phyloP scores from a whole-genome alignment of 2,329 filamentous ascomycete species.

The Trichoderma breve region DNA sequence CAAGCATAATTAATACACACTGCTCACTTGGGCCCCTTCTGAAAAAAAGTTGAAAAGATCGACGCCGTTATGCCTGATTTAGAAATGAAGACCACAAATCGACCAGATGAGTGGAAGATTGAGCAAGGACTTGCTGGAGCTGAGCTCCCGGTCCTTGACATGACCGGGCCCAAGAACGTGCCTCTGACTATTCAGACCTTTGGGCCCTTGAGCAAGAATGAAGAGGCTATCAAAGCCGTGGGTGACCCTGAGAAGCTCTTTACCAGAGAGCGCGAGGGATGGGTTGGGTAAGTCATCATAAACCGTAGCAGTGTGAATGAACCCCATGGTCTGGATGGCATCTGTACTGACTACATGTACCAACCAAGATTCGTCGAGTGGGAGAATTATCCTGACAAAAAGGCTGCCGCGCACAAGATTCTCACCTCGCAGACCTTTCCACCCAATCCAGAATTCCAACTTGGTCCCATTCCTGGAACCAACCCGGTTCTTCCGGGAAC shows the following conservation, averaged over 20 bases:
- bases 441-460: conserved; percentile 9
- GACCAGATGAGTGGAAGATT: conserved; percentile 14
- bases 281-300: neutral
- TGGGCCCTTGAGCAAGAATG: neutral
- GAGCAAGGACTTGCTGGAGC: conserved; percentile 11
- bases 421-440: conserved; percentile 4
- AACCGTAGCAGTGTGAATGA: neutral
- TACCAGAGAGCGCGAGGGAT: neutral
- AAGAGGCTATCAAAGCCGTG: conserved; percentile 1
- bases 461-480: neutral
- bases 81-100: neutral
- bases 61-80: neutral
- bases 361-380: conserved; percentile 8
- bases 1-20: neutral
- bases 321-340: neutral
- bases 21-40: neutral
- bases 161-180: neutral
- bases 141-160: conserved; percentile 13
- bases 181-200: neutral
- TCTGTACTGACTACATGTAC: neutral
- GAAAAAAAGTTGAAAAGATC: neutral
- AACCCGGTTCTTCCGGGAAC: conserved; percentile 10
- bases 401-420: conserved; percentile 10
- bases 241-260: conserved; percentile 1
- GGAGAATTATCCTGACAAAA: conserved; percentile 14